Evolutionary conservation across 2,329 filamentous ascomycete genomes (phyloP).

Genomic region (Herpotrichia juniperi): DNA sequence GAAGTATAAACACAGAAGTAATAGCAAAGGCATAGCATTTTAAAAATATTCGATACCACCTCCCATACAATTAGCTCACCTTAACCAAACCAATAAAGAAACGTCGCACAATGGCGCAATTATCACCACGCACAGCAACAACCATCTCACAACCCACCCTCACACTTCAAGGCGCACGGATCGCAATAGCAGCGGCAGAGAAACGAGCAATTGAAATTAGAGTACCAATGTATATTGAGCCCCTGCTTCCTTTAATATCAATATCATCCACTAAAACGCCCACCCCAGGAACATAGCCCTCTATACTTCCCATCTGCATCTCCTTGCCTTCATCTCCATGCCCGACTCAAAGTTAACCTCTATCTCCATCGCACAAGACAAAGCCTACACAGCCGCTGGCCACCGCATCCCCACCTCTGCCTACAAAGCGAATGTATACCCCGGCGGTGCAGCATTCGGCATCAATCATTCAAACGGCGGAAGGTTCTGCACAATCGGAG

Average conservation of each 20-base stretch:
- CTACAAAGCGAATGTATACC: conserved; percentile 58
- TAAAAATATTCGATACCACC: too few relatives aligned
- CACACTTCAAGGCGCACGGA: conserved; percentile 34
- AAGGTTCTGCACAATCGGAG: conserved; percentile 58
- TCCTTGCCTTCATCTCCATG: conserved; percentile 54
- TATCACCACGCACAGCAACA: conserved; percentile 13
- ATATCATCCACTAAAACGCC: background rate
- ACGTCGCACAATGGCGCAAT: conserved; percentile 16
- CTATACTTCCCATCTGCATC: conserved; percentile 50
- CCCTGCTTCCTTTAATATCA: background rate
- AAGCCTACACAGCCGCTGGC: conserved; percentile 62
- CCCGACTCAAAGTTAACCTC: conserved; percentile 54
- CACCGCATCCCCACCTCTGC: conserved; percentile 57
- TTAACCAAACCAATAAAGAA: too few relatives aligned
- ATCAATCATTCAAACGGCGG: conserved; percentile 56
- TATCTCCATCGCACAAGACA: conserved; percentile 67
- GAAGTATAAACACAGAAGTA: too few relatives aligned
- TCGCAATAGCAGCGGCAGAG: conserved; percentile 36
- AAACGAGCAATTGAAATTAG: conserved; percentile 31
- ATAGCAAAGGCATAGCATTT: too few relatives aligned
- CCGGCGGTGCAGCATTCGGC: conserved; percentile 56
- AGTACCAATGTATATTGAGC: conserved; percentile 37
- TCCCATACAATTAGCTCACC: too few relatives aligned
- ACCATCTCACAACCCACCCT: conserved; percentile 29
- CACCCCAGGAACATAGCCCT: conserved; percentile 54